phyloP scores from a whole-genome alignment of 768 basidiomycete species.

The Solioccasus polychromus region DNA sequence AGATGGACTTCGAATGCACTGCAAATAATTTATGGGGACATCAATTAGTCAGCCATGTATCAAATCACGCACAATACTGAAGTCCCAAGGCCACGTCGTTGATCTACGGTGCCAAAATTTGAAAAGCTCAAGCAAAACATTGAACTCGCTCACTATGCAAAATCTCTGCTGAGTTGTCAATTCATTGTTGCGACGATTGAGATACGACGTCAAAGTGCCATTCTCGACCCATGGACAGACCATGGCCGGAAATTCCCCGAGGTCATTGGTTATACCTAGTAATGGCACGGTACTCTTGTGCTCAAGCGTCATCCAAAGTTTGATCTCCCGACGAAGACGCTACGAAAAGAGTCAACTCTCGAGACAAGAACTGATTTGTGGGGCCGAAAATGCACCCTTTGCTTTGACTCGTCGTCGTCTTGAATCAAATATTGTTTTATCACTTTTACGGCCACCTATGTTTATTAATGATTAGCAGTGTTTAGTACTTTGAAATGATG shows the following conservation, averaged over 20 bases:
- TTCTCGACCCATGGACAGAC: constrained; percentile 34
- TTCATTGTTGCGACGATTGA: constrained; percentile 9
- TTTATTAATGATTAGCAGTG: not conserved
- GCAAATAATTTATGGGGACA: no score
- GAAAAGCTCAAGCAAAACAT: not conserved
- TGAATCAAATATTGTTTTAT: constrained; percentile 20
- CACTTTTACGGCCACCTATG: constrained; percentile 25
- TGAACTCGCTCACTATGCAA: constrained; percentile 12
- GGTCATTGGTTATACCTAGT: constrained; percentile 24
- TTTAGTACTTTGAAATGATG: not conserved
- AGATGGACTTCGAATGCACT: constrained; percentile 21
- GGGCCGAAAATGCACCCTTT: constrained; percentile 6
- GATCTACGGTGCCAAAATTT: constrained; percentile 10
- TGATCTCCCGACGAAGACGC: constrained; percentile 29
- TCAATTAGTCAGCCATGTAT: not conserved
- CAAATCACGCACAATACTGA: constrained; percentile 21
- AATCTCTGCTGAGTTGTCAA: constrained; percentile 15
- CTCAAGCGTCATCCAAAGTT: constrained; percentile 27
- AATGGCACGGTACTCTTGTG: constrained; percentile 33
- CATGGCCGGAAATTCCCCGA: constrained; percentile 32
- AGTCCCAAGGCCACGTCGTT: constrained; percentile 26
- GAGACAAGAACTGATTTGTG: not conserved
- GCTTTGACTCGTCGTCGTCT: constrained; percentile 11
- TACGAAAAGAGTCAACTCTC: not conserved
- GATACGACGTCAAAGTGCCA: constrained; percentile 24